A percentile compares a stretch with the other conserved stretches of the same genome.
Evolutionary conservation across 805 yeast species (phyloP).

Genomic region (Saccharomycopsis javanensis): DNA sequence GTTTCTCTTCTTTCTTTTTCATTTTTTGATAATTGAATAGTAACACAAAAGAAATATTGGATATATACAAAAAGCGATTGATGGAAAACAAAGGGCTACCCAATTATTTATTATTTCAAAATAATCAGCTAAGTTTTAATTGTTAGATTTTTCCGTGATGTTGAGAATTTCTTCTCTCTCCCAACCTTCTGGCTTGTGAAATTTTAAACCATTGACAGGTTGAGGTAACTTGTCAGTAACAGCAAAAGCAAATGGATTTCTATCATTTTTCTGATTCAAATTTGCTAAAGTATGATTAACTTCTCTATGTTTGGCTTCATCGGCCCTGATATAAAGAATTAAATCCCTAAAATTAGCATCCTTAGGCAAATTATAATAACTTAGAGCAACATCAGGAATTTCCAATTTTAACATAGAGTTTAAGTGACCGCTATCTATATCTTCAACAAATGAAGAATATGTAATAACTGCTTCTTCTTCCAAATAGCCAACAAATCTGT

Average conservation of each 20-base stretch:
- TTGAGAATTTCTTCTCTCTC: slow-evolving; percentile 26
- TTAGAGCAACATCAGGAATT: slow-evolving; percentile 51
- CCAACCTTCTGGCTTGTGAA: slow-evolving; percentile 28
- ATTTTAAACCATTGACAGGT: slow-evolving; percentile 24
- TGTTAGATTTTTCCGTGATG: slow-evolving; percentile 4
- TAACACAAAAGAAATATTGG: background rate
- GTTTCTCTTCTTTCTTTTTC: background rate
- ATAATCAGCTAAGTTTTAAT: no score
- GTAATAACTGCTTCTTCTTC: slow-evolving; percentile 73
- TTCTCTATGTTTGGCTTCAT: slow-evolving; percentile 71
- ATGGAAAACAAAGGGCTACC: background rate
- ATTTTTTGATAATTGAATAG: background rate
- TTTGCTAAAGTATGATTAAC: slow-evolving; percentile 72
- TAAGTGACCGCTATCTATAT: slow-evolving; percentile 40
- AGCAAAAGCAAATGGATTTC: slow-evolving; percentile 58
- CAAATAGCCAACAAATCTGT: slow-evolving; percentile 66
- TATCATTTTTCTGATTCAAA: slow-evolving; percentile 40
- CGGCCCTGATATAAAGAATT: slow-evolving; percentile 56
- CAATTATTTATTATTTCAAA: no score
- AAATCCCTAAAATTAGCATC: slow-evolving; percentile 49
- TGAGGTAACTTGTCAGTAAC: slow-evolving; percentile 25
- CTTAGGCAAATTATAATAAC: slow-evolving; percentile 51
- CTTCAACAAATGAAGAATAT: slow-evolving; percentile 50
- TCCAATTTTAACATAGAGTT: slow-evolving; percentile 36
- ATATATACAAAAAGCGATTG: background rate